Evolutionary conservation across 176 grass and related monocot genomes (phyloP).

Genomic region (Cocos nucifera): DNA sequence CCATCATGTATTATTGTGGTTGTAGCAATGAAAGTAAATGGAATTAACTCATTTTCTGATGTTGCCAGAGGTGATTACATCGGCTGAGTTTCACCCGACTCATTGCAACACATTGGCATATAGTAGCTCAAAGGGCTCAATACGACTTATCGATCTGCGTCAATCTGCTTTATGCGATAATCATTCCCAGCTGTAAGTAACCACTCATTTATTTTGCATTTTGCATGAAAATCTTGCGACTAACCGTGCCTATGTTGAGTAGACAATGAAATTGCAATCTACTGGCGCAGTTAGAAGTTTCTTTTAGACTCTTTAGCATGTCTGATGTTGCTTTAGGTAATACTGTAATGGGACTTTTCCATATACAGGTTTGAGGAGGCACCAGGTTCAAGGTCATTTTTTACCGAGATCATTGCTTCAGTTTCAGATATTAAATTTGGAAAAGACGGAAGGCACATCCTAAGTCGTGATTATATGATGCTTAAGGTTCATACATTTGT

Average conservation of each 20-base stretch:
- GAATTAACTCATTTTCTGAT: slow-evolving; percentile 12
- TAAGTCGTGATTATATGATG: slow-evolving; percentile 97
- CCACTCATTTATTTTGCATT: slow-evolving; percentile 17
- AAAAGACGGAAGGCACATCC: slow-evolving; percentile 80
- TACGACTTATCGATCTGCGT: slow-evolving; percentile 85
- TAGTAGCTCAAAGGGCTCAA: slow-evolving; percentile 91
- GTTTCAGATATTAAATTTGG: slow-evolving; percentile 94
- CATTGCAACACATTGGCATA: slow-evolving; percentile 81
- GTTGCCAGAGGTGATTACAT: slow-evolving; percentile 85
- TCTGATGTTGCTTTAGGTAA: slow-evolving; percentile 20
- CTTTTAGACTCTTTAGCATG: slow-evolving; percentile 6
- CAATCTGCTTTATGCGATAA: slow-evolving; percentile 83
- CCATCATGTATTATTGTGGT: too few species aligned
- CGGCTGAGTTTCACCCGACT: slow-evolving; percentile 73
- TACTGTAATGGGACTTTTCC: slow-evolving; percentile 8
- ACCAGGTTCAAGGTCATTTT: slow-evolving; percentile 83
- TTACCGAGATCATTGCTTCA: slow-evolving; percentile 98
- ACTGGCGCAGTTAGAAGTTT: too few species aligned
- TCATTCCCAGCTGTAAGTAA: slow-evolving; percentile 69
- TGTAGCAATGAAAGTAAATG: too few species aligned
- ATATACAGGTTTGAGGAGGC: slow-evolving; percentile 74
- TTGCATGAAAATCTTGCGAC: too few species aligned
- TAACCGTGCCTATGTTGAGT: too few species aligned
- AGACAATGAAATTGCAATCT: too few species aligned
- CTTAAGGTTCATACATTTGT: slow-evolving; percentile 58